Conservation (phyloP, 106 monocot species). For the Dioscorea zingiberensis region DNA sequence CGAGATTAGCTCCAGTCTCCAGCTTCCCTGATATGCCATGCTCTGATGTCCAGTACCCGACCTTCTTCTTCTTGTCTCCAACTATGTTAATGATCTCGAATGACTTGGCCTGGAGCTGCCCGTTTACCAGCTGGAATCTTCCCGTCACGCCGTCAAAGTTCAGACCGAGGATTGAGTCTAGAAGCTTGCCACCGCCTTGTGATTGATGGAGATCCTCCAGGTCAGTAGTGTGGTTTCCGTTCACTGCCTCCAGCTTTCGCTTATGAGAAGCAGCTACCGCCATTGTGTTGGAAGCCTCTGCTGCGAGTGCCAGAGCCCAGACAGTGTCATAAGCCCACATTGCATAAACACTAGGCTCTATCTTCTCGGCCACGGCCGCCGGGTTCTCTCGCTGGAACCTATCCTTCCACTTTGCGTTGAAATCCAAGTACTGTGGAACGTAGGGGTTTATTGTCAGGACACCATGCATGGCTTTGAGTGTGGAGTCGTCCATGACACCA, state of each 20-base stretch:
- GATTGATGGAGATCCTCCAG: too few species aligned
- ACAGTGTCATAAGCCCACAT: conserved; percentile 18
- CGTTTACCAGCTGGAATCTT: conserved; percentile 32
- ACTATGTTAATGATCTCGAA: conserved; percentile 36
- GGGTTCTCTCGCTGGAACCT: conserved; percentile 2
- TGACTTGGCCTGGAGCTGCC: not conserved
- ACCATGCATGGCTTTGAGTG: conserved; percentile 33
- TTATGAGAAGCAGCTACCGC: too few species aligned
- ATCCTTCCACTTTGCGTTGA: conserved; percentile 28
- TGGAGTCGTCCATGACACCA: conserved; percentile 8
- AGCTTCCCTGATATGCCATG: conserved; percentile 13
- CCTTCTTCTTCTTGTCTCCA: conserved; percentile 8
- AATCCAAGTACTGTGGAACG: conserved; percentile 12
- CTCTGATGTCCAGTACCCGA: conserved; percentile 31
- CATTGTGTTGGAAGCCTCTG: conserved; percentile 7
- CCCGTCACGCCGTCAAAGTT: conserved; percentile 51
- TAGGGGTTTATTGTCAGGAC: conserved; percentile 40
- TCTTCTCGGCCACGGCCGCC: not conserved
- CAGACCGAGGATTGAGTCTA: not conserved
- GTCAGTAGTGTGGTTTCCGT: too few species aligned
- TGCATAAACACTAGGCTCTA: not conserved
- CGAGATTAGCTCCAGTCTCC: conserved; percentile 1
- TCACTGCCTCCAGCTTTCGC: too few species aligned
- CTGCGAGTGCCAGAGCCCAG: conserved; percentile 23
- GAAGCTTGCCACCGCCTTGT: too few species aligned